Evolutionary conservation across 441 rosid species (phyloP), one percentile per base, ranked within the genome.

Genomic region (Populus trichocarpa): DNA sequence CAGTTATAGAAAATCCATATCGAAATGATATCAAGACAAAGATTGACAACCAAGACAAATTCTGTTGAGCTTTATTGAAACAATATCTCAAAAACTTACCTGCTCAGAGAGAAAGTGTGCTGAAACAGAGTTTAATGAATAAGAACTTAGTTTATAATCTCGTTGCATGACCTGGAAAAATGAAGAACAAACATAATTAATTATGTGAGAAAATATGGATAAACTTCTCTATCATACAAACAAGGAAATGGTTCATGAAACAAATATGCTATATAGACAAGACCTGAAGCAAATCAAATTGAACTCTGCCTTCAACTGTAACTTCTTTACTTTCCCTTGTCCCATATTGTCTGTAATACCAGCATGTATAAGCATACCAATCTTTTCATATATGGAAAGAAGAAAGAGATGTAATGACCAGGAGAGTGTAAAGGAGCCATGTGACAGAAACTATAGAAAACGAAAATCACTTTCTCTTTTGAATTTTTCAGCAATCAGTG

Each of bases 211-310:
- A 53, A 53, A 18, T 16, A 53, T 18, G 30, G 64, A 71, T 75
- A 28, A 70, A 77, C 46, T 70, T 72, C 33, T 30, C 61, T 71
- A 71, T 72, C 70, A 78, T 68, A 36, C 70, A 73, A 68, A 26
- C 73, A 71, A 76, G 22, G 25, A 42, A 20, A 73, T 66, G 53
- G 53, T 81, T 46, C 76, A 61, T 73, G 32, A 81, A 76, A 75
- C n/a, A 67, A 84, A 81, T 50, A 81, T 53, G 68, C 26, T 33
- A 42, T 18, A 53, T 22, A 33, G 64, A 61, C 28, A 73, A 69
- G 84, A 94, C 99, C 99, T 96, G 99, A 83, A 94, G 87, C 89
- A 94, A 94, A 88, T 96, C 99, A 86, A 96, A 96, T 83, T 94
- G 98, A 81, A 94, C 95, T 83, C 99, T 90, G 83, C 99, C 99